A percentile compares a stretch with the other conserved stretches of the same genome.
Conservation (phyloP, 2,329 filamentous ascomycete species). For the Colletotrichum spinosum region DNA sequence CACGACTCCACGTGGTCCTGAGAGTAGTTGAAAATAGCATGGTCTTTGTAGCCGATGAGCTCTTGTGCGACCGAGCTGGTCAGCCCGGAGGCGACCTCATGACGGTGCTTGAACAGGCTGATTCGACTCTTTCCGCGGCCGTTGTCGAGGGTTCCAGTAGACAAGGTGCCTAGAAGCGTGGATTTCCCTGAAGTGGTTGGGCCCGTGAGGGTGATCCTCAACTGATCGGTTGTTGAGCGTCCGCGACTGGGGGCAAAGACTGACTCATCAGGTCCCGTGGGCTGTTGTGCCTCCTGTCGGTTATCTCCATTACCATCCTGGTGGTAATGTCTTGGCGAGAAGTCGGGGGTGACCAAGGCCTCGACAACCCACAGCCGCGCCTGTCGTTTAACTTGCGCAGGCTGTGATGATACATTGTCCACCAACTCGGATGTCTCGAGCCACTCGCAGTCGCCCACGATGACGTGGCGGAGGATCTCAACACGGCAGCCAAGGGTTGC, state of each 20-base stretch:
- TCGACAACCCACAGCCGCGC: conserved; percentile 88
- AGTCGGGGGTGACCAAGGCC: conserved; percentile 83
- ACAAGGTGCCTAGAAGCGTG: conserved; percentile 87
- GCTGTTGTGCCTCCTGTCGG: conserved; percentile 19
- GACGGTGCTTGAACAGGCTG: conserved; percentile 89
- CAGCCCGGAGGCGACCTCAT: conserved; percentile 91
- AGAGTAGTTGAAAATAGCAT: conserved; percentile 81
- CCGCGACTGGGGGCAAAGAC: conserved; percentile 51
- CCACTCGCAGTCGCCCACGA: conserved; percentile 89
- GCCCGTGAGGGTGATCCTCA: conserved; percentile 88
- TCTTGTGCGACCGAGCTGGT: conserved; percentile 97
- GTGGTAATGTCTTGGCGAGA: conserved; percentile 53
- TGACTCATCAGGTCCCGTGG: conserved; percentile 14
- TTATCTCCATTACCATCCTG: conserved; percentile 37
- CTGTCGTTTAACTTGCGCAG: conserved; percentile 41
- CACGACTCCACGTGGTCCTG: conserved; percentile 90
- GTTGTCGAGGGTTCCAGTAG: conserved; percentile 90
- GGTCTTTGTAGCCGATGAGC: conserved; percentile 82
- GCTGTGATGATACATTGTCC: conserved; percentile 41
- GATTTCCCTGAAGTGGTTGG: conserved; percentile 94
- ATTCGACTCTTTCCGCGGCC: conserved; percentile 90
- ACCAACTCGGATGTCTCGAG: conserved; percentile 55
- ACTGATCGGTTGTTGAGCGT: conserved; percentile 74
- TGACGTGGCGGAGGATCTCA: conserved; percentile 82
- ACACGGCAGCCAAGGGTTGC: conserved; percentile 89